Evolutionary conservation across 495 filamentous ascomycete species (phyloP), one percentile per base, ranked within the genome.

Genomic region (Penicillium lagena): DNA sequence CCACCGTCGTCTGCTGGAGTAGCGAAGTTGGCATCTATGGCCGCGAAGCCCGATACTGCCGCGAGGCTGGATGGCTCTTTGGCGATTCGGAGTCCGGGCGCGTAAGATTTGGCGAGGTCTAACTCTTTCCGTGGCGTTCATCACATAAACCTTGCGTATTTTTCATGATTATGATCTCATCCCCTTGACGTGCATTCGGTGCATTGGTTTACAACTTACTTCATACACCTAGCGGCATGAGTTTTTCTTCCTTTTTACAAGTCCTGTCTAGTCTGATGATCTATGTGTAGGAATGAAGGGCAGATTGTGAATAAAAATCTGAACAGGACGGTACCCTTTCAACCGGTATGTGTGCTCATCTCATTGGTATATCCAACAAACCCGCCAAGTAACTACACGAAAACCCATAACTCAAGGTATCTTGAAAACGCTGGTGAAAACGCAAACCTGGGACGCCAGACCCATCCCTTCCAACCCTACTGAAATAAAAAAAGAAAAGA

Each of bases 1-100:
- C 88, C 9, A 82, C 84, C 12, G 78, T 96, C 28, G 82, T 98
- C 12, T 98, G 93, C 69, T 96, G 94, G 78, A 87, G 85, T 29
- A 96, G 86, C 55, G 90, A 96, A 64, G 80, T 82, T 42, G 80
- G 86, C 4, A 78, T 79, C 44, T 72, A 75, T 42, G 80, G 76
- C 11, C 71, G 75, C 28, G 87, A 89, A 46, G 87, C 84, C 3
- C 73, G 76, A 50, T 95, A 90, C 64, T 95, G 89, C 60, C 79
- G 89, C 43, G 89, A 95, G 60, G 89, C 89, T 36, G 87, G 83
- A 14, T 81, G 81, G 64, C 69, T 94, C 35, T 95, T 94, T 68
- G 83, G 84, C 13, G 82, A 84, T 28, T 52, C 52, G 2, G 42
- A 54, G 35, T 36, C 49, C 38, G 12, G 58, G 53, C 29, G 50